Evolutionary conservation across 75 land plant genomes (phyloP), one percentile per base, ranked within the genome.

Genomic region (Pinus tabuliformis): DNA sequence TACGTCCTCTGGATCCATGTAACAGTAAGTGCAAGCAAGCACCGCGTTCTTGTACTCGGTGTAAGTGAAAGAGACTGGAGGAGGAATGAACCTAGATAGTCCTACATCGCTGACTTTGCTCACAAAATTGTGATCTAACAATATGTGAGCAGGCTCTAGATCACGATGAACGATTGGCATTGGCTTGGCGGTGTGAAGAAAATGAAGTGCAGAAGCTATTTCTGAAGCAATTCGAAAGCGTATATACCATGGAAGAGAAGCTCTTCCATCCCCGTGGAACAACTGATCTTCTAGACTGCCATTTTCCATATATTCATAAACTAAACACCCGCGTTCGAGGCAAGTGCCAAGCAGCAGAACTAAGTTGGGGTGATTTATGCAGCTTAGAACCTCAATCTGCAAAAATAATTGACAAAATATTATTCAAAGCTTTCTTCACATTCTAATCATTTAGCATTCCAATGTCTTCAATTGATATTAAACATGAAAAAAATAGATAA

Each of bases 241-340:
- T 24, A 70, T 58, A 59, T 66, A 78, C 86, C 86, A 84, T 1
- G 83, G 70, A 3, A 84, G 54, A 49, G 74, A 66, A 74, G 80
- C 77, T 17, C 56, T 71, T 36, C 61, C 61, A 20, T 60, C 78
- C 16, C 80, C 61, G 22, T 77, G 58, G 75, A 82, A 81, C 26
- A 90, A 83, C 18, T 79, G 63, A 66, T 90, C 92, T 3, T 82
- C 84, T 17, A 87, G 76, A 68, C 91, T 87, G 5, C 92, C 90
- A 72, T 90, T 82, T 22, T 74, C 87, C 87, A 90, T 90, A 77
- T 80, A 88, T 78, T 90, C 92, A 58, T 87, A 87, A 6, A 87
- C 86, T 3, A 83, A 72, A 64, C 86, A 87, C 7, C 86, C 86
- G 20, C 78, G 66, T 70, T 87, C 89, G 4, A 86, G 83, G 71